Evolutionary conservation across 2,329 filamentous ascomycete species (phyloP).

Genomic region (Nigrospora osmanthi): DNA sequence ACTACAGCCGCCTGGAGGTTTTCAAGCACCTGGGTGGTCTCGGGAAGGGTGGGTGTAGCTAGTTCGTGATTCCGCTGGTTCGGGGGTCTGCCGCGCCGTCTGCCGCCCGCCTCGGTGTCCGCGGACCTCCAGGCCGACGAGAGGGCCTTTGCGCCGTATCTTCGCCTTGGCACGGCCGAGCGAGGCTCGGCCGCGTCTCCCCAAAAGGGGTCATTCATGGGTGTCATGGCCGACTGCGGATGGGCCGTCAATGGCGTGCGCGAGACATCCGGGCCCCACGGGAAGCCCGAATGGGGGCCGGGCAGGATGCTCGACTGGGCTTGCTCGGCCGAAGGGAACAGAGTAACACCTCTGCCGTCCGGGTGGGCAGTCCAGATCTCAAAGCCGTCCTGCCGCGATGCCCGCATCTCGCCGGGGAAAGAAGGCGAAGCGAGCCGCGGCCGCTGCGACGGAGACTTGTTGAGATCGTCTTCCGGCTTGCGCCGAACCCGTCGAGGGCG

Average conservation of each 20-base stretch:
- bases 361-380: slow-evolving; percentile 42
- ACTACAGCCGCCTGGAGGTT: neutral
- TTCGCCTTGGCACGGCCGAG: slow-evolving; percentile 56
- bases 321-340: slow-evolving; percentile 26
- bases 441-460: slow-evolving; percentile 47
- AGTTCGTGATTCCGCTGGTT: slow-evolving; percentile 43
- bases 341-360: slow-evolving; percentile 27
- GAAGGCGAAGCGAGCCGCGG: slow-evolving; percentile 46
- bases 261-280: slow-evolving; percentile 43
- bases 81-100: slow-evolving; percentile 72
- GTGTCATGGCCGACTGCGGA: slow-evolving; percentile 72
- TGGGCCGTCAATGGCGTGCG: slow-evolving; percentile 62
- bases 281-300: slow-evolving; percentile 23
- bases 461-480: slow-evolving; percentile 52
- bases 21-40: neutral
- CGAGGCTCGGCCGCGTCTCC: slow-evolving; percentile 54
- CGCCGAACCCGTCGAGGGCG: slow-evolving; percentile 54
- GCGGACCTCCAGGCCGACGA: slow-evolving; percentile 82
- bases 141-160: slow-evolving; percentile 76
- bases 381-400: slow-evolving; percentile 41
- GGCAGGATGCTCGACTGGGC: slow-evolving; percentile 27
- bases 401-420: slow-evolving; percentile 27
- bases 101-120: slow-evolving; percentile 54
- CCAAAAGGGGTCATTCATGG: slow-evolving; percentile 49
- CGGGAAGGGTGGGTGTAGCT: neutral